A percentile compares a stretch with the other conserved stretches of the same genome.
phyloP scores from a whole-genome alignment of 768 basidiomycete species.

The Hydnomerulius pinastri region DNA sequence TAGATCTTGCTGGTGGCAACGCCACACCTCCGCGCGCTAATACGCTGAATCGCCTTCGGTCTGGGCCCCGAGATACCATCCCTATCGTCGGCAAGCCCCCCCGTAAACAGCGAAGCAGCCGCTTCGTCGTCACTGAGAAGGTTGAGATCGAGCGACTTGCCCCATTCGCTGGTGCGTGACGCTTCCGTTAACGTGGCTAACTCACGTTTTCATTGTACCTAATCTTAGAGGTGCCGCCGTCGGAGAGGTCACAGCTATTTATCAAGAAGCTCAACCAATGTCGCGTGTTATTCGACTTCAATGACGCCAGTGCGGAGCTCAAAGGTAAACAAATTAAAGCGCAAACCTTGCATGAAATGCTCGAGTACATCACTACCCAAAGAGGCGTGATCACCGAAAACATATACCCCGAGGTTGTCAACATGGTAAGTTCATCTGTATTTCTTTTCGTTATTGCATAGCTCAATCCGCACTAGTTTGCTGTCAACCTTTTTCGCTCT shows the following conservation, averaged over 20 bases:
- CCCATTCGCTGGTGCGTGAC: conserved; percentile 71
- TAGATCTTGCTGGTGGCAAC: conserved; percentile 46
- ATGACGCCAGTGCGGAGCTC: conserved; percentile 93
- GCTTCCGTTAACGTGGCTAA: conserved; percentile 7
- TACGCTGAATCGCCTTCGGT: conserved; percentile 72
- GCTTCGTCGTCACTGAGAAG: conserved; percentile 94
- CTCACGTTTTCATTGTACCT: conserved; percentile 7
- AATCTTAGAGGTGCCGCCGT: conserved; percentile 77
- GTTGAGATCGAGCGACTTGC: conserved; percentile 95
- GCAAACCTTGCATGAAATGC: conserved; percentile 95
- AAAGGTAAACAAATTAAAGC: conserved; percentile 99
- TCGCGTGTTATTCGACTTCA: conserved; percentile 97
- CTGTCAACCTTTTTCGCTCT: conserved; percentile 96
- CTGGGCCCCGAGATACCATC: conserved; percentile 93
- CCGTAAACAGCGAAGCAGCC: conserved; percentile 94
- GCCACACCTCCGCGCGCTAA: conserved; percentile 66
- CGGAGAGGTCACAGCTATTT: conserved; percentile 89
- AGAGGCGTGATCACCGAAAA: conserved; percentile 94
- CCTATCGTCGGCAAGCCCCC: conserved; percentile 96
- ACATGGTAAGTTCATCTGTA: conserved; percentile 71
- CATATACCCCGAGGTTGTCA: conserved; percentile 98
- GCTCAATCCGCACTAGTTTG: conserved; percentile 63
- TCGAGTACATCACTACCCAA: conserved; percentile 98
- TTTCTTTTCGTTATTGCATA: background rate
- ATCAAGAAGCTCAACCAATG: conserved; percentile 95